phyloP scores from a whole-genome alignment of 768 basidiomycete genomes.

The Tulasnella sp. region DNA sequence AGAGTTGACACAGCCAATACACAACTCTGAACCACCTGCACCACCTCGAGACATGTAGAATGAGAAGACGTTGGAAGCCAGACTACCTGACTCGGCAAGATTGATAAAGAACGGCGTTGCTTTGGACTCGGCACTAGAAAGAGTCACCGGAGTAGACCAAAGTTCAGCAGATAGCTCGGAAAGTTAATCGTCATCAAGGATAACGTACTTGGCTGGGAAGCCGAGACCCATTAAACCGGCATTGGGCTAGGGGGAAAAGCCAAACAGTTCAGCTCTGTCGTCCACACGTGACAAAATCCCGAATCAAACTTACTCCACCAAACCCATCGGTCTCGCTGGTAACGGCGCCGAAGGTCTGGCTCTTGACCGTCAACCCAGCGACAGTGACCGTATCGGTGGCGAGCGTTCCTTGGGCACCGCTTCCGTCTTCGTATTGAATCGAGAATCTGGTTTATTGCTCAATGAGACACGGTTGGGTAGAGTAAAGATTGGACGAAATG shows the following conservation, averaged over 20 bases:
- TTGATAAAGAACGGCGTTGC: conserved; percentile 9
- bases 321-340: neutral
- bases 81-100: neutral
- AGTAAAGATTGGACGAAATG: neutral
- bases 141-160: no score
- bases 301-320: neutral
- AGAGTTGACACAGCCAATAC: neutral
- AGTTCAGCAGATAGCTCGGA: neutral
- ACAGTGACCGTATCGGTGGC: conserved; percentile 14
- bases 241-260: neutral
- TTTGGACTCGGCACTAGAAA: neutral
- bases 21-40: conserved; percentile 3
- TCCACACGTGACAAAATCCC: neutral
- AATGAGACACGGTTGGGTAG: no score
- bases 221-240: conserved; percentile 10
- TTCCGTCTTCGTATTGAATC: neutral
- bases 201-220: conserved; percentile 1
- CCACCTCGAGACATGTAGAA: conserved; percentile 8
- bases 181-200: neutral
- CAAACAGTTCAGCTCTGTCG: neutral
- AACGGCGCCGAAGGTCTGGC: conserved; percentile 6
- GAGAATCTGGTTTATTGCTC: neutral
- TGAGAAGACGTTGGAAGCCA: conserved; percentile 8
- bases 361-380: conserved; percentile 4
- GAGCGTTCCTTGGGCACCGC: neutral